A percentile compares a stretch with the other conserved stretches of the same genome.
These are phyloP conservation scores for Tilletia caries DNA, from an alignment of 1,284 basidiomycete genomes.

Conservation along the genomic window DNA sequence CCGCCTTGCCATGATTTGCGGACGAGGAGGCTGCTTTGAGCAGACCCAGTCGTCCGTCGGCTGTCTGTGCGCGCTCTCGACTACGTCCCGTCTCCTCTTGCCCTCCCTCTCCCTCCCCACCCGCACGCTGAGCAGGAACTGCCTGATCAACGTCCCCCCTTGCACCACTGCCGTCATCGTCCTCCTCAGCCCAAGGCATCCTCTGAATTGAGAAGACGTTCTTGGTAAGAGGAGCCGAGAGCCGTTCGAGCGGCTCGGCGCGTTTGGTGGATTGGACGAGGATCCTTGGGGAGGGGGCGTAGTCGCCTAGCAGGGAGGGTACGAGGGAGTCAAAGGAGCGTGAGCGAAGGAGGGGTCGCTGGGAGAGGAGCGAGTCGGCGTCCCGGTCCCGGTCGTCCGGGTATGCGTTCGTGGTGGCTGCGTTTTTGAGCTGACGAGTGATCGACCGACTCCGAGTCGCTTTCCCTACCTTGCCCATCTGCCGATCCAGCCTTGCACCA, in stretches of 20 bases:
- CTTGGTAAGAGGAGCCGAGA: constrained; percentile 1
- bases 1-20: background rate
- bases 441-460: too few relatives aligned
- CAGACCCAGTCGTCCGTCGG: background rate
- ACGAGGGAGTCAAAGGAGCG: constrained; percentile 11
- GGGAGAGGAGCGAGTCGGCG: background rate
- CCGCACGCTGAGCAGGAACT: background rate
- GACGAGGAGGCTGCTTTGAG: background rate
- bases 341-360: background rate
- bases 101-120: background rate
- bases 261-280: constrained; percentile 4
- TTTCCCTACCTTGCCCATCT: too few relatives aligned
- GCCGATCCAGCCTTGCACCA: too few relatives aligned
- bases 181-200: background rate
- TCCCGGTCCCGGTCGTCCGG: background rate
- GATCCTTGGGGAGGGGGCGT: background rate
- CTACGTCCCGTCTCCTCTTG: background rate
- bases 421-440: background rate
- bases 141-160: background rate
- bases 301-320: constrained; percentile 8
- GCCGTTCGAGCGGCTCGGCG: background rate
- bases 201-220: constrained; percentile 8
- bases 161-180: background rate
- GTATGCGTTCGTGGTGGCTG: background rate
- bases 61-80: background rate